Percentiles rank a stretch among this genome's conserved stretches.
phyloP scores from a whole-genome alignment of 2,329 filamentous ascomycete genomes.

The Metarhizium rileyi region DNA sequence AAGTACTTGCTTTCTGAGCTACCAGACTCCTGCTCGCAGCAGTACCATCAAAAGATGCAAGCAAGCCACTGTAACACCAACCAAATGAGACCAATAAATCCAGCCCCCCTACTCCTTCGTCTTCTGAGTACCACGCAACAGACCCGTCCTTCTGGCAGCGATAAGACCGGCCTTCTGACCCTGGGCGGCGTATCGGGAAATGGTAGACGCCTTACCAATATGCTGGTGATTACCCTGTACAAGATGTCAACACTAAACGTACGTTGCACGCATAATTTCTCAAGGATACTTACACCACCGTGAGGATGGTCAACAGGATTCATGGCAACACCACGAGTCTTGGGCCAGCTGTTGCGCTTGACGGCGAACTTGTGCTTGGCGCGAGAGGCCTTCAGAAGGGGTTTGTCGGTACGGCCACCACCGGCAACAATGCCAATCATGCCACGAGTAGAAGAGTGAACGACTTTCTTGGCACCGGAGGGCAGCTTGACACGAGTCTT shows the following conservation, averaged over 20 bases:
- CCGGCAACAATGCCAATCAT: conserved; percentile 99
- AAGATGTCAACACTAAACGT: conserved; percentile 31
- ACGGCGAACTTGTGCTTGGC: conserved; percentile 99
- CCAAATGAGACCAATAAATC: conserved; percentile 48
- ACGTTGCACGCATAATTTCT: background rate
- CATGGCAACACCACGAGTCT: conserved; percentile 99
- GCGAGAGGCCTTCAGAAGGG: conserved; percentile 96
- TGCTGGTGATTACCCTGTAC: conserved; percentile 96
- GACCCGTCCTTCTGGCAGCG: conserved; percentile 98
- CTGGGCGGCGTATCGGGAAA: conserved; percentile 92
- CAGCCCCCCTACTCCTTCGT: conserved; percentile 76
- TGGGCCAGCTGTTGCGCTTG: conserved; percentile 99
- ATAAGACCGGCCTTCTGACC: conserved; percentile 99
- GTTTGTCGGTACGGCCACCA: conserved; percentile 99
- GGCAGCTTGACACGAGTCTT: conserved; percentile 99
- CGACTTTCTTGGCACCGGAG: conserved; percentile 97
- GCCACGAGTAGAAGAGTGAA: conserved; percentile 83
- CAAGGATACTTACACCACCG: conserved; percentile 60
- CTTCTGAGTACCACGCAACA: conserved; percentile 99
- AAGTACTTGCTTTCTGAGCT: conserved; percentile 39
- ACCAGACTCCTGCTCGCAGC: conserved; percentile 36
- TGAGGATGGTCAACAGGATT: conserved; percentile 99
- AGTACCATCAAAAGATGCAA: conserved; percentile 48
- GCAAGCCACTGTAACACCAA: conserved; percentile 55
- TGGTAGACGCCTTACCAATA: conserved; percentile 99